phyloP scores from a whole-genome alignment of 1,284 basidiomycete genomes.

The Pascua sp. region DNA sequence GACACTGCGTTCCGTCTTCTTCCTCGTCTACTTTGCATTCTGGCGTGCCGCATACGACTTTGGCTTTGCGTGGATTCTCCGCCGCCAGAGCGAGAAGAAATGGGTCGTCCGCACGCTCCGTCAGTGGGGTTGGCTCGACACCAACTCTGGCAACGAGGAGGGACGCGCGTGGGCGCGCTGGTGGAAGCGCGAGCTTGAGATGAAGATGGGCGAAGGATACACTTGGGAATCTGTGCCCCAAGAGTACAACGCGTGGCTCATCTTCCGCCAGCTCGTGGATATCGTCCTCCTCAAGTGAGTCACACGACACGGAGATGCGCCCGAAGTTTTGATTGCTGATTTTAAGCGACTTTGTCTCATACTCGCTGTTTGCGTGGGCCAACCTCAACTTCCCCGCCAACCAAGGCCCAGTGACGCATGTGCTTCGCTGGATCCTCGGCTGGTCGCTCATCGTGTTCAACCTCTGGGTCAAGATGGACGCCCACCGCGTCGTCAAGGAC shows the following conservation, averaged over 20 bases:
- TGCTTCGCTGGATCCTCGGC: conserved; percentile 85
- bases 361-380: conserved; percentile 91
- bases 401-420: conserved; percentile 68
- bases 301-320: background rate
- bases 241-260: conserved; percentile 52
- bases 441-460: conserved; percentile 87
- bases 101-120: conserved; percentile 86
- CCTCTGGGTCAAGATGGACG: conserved; percentile 97
- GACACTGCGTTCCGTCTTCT: conserved; percentile 49
- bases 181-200: conserved; percentile 80
- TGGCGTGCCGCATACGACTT: conserved; percentile 91
- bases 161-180: conserved; percentile 66
- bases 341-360: conserved; percentile 83
- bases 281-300: conserved; percentile 90
- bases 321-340: conserved; percentile 1
- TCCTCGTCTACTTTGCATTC: conserved; percentile 66
- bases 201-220: conserved; percentile 90
- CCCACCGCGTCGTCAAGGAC: conserved; percentile 89
- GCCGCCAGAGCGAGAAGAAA: conserved; percentile 86
- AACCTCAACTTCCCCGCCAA: conserved; percentile 78
- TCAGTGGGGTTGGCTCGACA: conserved; percentile 81
- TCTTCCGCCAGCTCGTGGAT: conserved; percentile 68
- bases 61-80: conserved; percentile 89
- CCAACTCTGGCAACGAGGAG: conserved; percentile 51
- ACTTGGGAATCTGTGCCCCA: conserved; percentile 69